Evolutionary conservation across 106 monocot species (phyloP), one percentile per base, ranked within the genome.

Genomic region (Acanthochlamys bracteata): DNA sequence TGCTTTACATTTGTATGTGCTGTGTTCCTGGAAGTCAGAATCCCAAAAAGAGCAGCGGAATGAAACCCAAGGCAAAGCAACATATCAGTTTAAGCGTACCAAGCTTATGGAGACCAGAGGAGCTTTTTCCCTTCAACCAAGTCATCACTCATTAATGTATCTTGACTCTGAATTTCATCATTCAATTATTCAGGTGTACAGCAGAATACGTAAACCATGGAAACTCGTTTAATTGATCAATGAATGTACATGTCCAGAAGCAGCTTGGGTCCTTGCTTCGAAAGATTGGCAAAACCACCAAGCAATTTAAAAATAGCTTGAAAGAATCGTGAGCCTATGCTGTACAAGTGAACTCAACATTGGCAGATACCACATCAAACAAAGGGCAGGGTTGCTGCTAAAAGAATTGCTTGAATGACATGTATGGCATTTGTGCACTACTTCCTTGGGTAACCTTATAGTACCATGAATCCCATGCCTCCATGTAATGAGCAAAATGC

Each of bases 401-500:
- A 24, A 52, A 62, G 24, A 56, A 46, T 19, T 80, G 27, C 25
- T 26, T 68, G 19, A 70, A 27, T 43, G 70, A 64, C 14, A 60
- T 66, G 56, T 40, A 71, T 17, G 67, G 60, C 14, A 60, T 67
- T 10, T 68, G 73, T 4, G 27, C 0, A 24, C 55, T 57, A 25
- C 71, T 84, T 65, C 62, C 83, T 59, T 76, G 78, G 57, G 79
- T 64, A 55, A 86, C 70, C 72, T 86, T 75, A 42, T 49, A 59
- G 59, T 78, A 86, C 90, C 96, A 96, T 10, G 84, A 83, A 26
- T 90, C 88, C 84, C 88, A 96, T 33, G 96, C 96, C 59, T 96
- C 96, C 78, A 83, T 25, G 57, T 87, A 96, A 72, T 96, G 96
- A 3, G 77, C 65, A 70, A 96, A 96, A 21, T 91, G 84, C 3